Conservation (phyloP, 2,329 filamentous ascomycete species). For the Aspergillus ibericus region DNA sequence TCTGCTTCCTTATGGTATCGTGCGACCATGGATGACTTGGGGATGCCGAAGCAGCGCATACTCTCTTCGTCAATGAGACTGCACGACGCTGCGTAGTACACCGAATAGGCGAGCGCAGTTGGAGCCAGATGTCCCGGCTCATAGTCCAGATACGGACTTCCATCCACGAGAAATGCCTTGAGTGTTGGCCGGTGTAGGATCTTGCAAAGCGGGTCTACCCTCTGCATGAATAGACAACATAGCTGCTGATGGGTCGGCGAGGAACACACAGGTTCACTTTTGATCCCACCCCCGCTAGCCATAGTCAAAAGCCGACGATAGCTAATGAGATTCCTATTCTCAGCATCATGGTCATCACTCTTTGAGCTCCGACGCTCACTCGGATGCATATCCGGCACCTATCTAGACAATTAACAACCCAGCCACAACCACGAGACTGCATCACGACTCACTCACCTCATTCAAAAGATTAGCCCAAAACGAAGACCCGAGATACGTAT, state of each 20-base stretch:
- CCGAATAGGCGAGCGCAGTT: constrained; percentile 23
- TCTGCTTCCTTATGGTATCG: constrained; percentile 28
- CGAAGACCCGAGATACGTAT: constrained; percentile 7
- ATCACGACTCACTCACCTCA: background rate
- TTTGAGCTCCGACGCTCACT: background rate
- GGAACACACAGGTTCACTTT: background rate
- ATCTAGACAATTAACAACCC: background rate
- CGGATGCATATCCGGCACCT: background rate
- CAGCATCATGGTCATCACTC: background rate
- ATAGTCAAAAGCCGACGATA: constrained; percentile 12
- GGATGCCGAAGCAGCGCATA: constrained; percentile 19
- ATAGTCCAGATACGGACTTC: constrained; percentile 32
- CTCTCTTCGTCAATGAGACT: constrained; percentile 26
- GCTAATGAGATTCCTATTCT: background rate
- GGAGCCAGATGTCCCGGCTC: constrained; percentile 27
- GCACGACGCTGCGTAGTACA: constrained; percentile 30
- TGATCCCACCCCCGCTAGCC: constrained; percentile 10
- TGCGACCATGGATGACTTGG: constrained; percentile 20
- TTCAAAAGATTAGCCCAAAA: constrained; percentile 5
- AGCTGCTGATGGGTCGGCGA: constrained; percentile 12
- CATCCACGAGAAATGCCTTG: constrained; percentile 24
- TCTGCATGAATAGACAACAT: constrained; percentile 27
- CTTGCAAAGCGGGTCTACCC: constrained; percentile 35
- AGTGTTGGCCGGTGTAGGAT: constrained; percentile 33
- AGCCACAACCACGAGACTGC: background rate